These are phyloP conservation scores for Breynia disticha DNA, from an alignment of 441 rosid genomes.

Conservation along the genomic window DNA sequence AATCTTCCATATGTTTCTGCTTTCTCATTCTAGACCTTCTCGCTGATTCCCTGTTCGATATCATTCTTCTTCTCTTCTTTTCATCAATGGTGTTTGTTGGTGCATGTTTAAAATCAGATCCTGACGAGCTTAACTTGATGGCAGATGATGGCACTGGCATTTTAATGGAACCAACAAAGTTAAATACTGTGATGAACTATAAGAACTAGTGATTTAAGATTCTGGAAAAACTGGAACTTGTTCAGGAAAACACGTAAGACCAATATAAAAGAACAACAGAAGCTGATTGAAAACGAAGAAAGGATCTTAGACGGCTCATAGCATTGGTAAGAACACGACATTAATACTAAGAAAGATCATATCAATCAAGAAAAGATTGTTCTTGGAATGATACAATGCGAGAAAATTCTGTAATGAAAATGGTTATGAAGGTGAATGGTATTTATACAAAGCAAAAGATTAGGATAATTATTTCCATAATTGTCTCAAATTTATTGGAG, in stretches of 20 bases:
- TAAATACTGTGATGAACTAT: background rate
- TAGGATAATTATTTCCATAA: background rate
- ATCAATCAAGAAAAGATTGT: too few species aligned
- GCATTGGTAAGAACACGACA: conserved; percentile 12
- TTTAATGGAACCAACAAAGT: background rate
- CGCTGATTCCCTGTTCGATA: conserved; percentile 66
- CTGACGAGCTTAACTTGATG: conserved; percentile 23
- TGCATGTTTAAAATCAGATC: conserved; percentile 22
- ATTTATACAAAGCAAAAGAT: conserved; percentile 9
- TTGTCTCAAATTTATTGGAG: background rate
- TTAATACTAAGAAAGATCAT: background rate
- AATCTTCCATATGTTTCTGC: conserved; percentile 37
- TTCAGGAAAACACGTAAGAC: conserved; percentile 44
- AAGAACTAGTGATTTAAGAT: too few species aligned
- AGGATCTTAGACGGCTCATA: conserved; percentile 29
- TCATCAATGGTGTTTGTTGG: conserved; percentile 33
- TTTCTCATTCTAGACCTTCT: conserved; percentile 61
- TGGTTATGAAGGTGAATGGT: background rate
- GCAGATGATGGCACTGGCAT: conserved; percentile 6
- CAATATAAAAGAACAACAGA: conserved; percentile 49
- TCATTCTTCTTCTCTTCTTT: conserved; percentile 53
- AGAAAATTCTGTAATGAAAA: background rate
- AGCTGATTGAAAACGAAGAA: conserved; percentile 38
- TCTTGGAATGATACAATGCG: too few species aligned
- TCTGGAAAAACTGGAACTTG: too few species aligned